These are phyloP conservation scores for Sarocladium brachiariae DNA, from an alignment of 2,329 filamentous ascomycete genomes.

Conservation along the genomic window DNA sequence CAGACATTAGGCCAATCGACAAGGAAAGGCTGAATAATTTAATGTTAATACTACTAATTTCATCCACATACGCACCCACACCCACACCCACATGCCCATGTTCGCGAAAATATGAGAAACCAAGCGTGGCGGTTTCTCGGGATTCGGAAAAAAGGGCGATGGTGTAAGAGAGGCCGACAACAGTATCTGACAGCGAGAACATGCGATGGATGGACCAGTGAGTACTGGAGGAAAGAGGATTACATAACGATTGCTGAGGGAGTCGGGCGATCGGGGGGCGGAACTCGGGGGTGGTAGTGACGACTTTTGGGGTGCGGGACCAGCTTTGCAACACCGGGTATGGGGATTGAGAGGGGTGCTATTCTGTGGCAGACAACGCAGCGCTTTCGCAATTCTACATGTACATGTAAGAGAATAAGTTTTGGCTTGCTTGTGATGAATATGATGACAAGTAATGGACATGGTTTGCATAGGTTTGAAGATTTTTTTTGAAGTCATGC, in stretches of 20 bases:
- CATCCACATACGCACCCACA: too few species aligned
- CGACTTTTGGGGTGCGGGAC: slow-evolving; percentile 4
- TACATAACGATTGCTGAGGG: slow-evolving; percentile 3
- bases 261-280: slow-evolving; percentile 2
- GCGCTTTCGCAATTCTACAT: too few species aligned
- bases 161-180: not conserved
- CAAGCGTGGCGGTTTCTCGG: not conserved
- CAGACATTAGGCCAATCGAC: not conserved
- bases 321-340: not conserved
- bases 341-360: too few species aligned
- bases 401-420: too few species aligned
- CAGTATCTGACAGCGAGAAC: too few species aligned
- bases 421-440: too few species aligned
- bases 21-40: not conserved
- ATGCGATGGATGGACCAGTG: too few species aligned
- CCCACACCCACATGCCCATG: not conserved
- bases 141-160: slow-evolving; percentile 2
- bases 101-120: not conserved
- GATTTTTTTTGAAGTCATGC: too few species aligned
- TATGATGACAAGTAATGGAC: too few species aligned
- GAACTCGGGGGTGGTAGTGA: slow-evolving; percentile 5
- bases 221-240: too few species aligned
- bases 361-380: too few species aligned
- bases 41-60: slow-evolving; percentile 7
- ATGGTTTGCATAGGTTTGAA: too few species aligned